phyloP scores from a whole-genome alignment of 2,329 filamentous ascomycete species.

The Fusarium succisae region DNA sequence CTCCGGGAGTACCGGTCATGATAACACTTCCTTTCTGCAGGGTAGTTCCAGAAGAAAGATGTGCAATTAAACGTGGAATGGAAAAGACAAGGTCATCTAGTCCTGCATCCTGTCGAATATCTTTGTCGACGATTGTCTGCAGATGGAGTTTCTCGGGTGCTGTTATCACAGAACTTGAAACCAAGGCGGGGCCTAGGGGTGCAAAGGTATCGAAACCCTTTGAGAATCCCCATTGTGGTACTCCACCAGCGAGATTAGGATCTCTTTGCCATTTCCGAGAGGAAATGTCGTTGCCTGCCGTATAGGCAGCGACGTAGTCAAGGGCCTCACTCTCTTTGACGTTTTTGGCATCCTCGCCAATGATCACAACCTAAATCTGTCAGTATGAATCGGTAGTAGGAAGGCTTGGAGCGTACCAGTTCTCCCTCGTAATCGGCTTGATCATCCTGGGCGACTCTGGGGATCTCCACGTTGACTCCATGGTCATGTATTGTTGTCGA shows the following conservation, averaged over 20 bases:
- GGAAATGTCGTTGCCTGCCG: conserved; percentile 64
- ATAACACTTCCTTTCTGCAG: conserved; percentile 55
- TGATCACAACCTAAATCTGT: conserved; percentile 44
- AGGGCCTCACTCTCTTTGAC: conserved; percentile 55
- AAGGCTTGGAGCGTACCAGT: conserved; percentile 26
- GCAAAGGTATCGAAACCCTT: conserved; percentile 67
- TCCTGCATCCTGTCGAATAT: conserved; percentile 54
- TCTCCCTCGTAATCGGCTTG: conserved; percentile 61
- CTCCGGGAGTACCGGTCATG: conserved; percentile 55
- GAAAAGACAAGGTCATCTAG: conserved; percentile 58
- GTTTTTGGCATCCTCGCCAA: conserved; percentile 60
- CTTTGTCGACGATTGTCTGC: conserved; percentile 58
- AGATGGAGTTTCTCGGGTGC: conserved; percentile 56
- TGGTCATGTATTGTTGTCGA: conserved; percentile 51
- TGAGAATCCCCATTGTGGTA: conserved; percentile 66
- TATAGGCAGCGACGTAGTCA: conserved; percentile 63
- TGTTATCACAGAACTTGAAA: conserved; percentile 52
- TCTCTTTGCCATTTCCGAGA: conserved; percentile 62
- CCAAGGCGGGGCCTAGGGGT: conserved; percentile 60
- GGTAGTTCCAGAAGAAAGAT: conserved; percentile 54
- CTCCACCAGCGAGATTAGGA: conserved; percentile 56
- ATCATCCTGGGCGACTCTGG: conserved; percentile 55
- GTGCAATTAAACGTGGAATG: conserved; percentile 48
- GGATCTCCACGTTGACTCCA: conserved; percentile 53
- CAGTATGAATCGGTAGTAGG: rapidly evolving